Base-by-base conservation (phyloP, 495 filamentous ascomycete genomes). In the Penicillium verhagenii region DNA sequence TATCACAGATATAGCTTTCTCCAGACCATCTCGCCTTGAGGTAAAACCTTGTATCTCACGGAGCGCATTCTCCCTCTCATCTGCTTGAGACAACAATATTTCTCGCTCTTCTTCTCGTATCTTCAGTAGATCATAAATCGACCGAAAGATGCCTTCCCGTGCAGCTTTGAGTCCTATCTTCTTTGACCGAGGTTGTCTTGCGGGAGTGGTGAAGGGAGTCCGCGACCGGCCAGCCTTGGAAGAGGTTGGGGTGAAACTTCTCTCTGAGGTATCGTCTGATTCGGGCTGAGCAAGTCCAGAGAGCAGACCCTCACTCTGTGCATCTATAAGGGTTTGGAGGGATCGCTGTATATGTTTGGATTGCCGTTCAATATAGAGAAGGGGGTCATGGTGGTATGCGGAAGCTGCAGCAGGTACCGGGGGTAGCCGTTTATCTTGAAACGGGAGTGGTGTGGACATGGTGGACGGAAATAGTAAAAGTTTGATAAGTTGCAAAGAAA, bases 241-340 rank as follows among this genome's bases (percentile, higher is more conserved):
- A 50, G 56, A 58, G 26, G 49, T 69, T 42, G 80, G 74, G 20
- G 77, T 84, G 46, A 66, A 72, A 57, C 76, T 82, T 39, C 75
- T 77, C 47, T 72, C 72, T 20, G 82, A 78, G 8, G 67, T 54
- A 53, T 76, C 73, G 29, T 73, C 64, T 48, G 64, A 20, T 56
- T 60, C 56, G 20, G 70, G 62, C 13, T 53, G 64, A 33, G 63
- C 62, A 1, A 83, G 70, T 9, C 83, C 83, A 50, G 79, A 72
- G 3, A 86, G 66, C 33, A 96, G 77, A 23, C 90, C 90, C 33
- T 86, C 81, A 42, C 87, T 86, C 71, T 97, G 93, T 0, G 89
- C 88, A 72, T 97, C 92, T 24, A 97, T 81, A 4, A 96, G 72
- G 23, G 73, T 65, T 68, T 97, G 93, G 4, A 97, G 78, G 43